phyloP scores from a whole-genome alignment of 1,284 basidiomycete genomes.

The Hypsizygus ulmarius region DNA sequence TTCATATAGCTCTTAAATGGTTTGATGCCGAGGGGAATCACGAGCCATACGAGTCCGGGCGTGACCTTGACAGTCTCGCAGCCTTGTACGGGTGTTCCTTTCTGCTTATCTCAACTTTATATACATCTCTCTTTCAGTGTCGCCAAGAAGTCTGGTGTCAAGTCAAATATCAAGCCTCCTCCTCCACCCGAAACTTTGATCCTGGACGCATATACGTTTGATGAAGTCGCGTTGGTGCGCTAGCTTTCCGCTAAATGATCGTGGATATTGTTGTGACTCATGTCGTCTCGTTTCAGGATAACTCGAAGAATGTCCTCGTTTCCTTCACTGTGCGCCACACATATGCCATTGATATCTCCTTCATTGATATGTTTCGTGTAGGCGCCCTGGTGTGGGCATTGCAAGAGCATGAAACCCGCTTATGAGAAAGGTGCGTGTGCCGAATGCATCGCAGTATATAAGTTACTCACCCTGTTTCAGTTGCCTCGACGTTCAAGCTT shows the following conservation, averaged over 20 bases:
- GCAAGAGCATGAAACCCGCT: slow-evolving; percentile 83
- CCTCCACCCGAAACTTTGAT: slow-evolving; percentile 72
- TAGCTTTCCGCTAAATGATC: slow-evolving; percentile 7
- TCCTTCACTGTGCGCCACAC: slow-evolving; percentile 71
- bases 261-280: slow-evolving; percentile 6
- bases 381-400: slow-evolving; percentile 87
- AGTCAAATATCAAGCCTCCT: slow-evolving; percentile 83
- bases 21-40: slow-evolving; percentile 70
- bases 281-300: slow-evolving; percentile 45
- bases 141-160: slow-evolving; percentile 72
- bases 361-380: slow-evolving; percentile 23
- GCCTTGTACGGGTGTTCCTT: slow-evolving; percentile 52
- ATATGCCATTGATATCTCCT: slow-evolving; percentile 6
- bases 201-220: slow-evolving; percentile 73
- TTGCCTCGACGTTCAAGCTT: slow-evolving; percentile 75
- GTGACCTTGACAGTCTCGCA: slow-evolving; percentile 79
- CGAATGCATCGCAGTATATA: slow-evolving; percentile 22
- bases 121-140: slow-evolving; percentile 49
- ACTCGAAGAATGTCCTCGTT: slow-evolving; percentile 83
- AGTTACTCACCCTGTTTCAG: slow-evolving; percentile 28
- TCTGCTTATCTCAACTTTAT: slow-evolving; percentile 1
- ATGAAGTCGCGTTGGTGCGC: slow-evolving; percentile 68
- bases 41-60: slow-evolving; percentile 74
- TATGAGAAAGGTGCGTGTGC: slow-evolving; percentile 64
- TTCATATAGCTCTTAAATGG: slow-evolving; percentile 80